Evolutionary conservation across 768 basidiomycete species (phyloP).

Genomic region (Lyophyllum decastes): DNA sequence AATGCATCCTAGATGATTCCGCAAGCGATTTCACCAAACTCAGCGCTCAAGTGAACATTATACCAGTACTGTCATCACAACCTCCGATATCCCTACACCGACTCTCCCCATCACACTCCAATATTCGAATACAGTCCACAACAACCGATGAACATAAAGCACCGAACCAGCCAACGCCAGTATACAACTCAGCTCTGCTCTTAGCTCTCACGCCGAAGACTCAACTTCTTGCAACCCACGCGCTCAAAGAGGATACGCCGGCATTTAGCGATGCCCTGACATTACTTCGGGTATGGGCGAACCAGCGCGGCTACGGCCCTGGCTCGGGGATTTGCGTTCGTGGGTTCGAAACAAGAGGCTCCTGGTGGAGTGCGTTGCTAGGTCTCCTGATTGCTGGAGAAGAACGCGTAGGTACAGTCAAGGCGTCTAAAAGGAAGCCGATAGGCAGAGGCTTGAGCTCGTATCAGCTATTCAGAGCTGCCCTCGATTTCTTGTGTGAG

Average conservation of each 20-base stretch:
- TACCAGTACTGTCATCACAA: slow-evolving; percentile 60
- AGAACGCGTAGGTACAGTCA: slow-evolving; percentile 38
- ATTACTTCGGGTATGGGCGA: slow-evolving; percentile 88
- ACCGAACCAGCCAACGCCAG: slow-evolving; percentile 58
- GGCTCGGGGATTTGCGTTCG: slow-evolving; percentile 57
- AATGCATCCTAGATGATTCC: slow-evolving; percentile 43
- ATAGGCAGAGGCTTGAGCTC: slow-evolving; percentile 84
- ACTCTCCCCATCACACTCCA: slow-evolving; percentile 75
- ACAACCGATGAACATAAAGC: slow-evolving; percentile 21
- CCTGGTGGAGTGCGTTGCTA: slow-evolving; percentile 70
- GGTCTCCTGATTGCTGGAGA: slow-evolving; percentile 69
- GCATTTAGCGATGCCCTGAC: slow-evolving; percentile 75
- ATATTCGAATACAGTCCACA: slow-evolving; percentile 35
- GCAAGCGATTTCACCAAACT: slow-evolving; percentile 64
- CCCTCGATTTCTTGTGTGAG: slow-evolving; percentile 82
- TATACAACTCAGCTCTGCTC: slow-evolving; percentile 80
- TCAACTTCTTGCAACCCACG: slow-evolving; percentile 56
- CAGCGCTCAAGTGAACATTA: slow-evolving; percentile 71
- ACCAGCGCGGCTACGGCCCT: slow-evolving; percentile 76
- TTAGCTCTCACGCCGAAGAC: slow-evolving; percentile 46
- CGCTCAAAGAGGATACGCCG: slow-evolving; percentile 53
- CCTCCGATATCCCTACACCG: slow-evolving; percentile 68
- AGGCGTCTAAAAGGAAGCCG: slow-evolving; percentile 46
- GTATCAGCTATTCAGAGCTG: slow-evolving; percentile 87
- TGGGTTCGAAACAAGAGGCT: slow-evolving; percentile 70